phyloP scores from a whole-genome alignment of 192 early-diverging fungal species.

The Linnemannia elongata region DNA sequence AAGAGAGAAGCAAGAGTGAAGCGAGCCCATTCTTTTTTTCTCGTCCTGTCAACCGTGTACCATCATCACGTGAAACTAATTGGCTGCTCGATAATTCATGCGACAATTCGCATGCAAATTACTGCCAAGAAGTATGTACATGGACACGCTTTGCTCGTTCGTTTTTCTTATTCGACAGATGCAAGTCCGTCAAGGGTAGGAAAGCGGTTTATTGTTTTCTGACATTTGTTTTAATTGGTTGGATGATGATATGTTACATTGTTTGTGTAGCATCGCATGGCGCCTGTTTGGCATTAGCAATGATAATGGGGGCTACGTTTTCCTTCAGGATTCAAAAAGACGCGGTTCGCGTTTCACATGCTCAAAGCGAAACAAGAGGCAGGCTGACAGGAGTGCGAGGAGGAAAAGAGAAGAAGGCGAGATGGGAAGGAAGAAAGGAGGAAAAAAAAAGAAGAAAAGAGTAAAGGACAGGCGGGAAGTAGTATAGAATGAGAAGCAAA shows the following conservation, averaged over 20 bases:
- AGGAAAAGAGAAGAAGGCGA: too few relatives aligned
- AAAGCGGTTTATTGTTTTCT: neutral
- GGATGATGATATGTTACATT: neutral
- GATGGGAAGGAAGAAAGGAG: neutral
- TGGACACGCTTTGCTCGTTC: neutral
- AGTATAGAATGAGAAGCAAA: neutral
- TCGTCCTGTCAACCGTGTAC: neutral
- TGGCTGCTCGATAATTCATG: neutral
- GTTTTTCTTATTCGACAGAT: neutral
- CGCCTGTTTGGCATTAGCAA: neutral
- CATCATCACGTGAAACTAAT: conserved; percentile 1
- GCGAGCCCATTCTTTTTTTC: neutral
- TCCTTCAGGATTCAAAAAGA: neutral
- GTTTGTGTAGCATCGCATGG: neutral
- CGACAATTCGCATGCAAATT: neutral
- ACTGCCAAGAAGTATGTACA: neutral
- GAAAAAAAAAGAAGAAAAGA: conserved; percentile 12
- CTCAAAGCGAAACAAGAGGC: neutral
- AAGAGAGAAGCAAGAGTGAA: neutral
- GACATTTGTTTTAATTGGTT: neutral
- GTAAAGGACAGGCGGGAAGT: neutral
- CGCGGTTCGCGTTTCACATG: neutral
- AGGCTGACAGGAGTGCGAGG: neutral
- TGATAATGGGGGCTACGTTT: neutral
- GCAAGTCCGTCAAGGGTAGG: neutral